Evolutionary conservation across 2,329 filamentous ascomycete genomes (phyloP), one percentile per base, ranked within the genome.

Genomic region (Myriosclerotinia duriaeana): DNA sequence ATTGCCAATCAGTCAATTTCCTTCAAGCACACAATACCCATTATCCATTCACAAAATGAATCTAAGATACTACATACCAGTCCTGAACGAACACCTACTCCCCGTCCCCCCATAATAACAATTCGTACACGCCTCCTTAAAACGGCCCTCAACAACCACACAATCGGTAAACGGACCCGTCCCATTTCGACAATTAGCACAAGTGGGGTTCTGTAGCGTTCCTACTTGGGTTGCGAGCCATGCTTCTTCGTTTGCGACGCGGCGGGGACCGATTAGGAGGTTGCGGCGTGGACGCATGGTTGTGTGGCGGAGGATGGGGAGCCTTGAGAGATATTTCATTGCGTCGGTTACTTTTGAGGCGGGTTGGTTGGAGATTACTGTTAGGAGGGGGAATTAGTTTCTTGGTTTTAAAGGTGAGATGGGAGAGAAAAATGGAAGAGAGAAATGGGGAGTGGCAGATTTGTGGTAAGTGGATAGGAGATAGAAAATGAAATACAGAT

Each of bases 91-190:
- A 26, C 53, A 55, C 22, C 36, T 38, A 4, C 36, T 40, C 14
- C 53, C 53, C 20, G 36, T 14, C 6, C 53, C 36, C 53, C 53
- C 36, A 26, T 40, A 40, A 55, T 55, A 55, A 17, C 53, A 55
- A 40, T 40, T 55, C n/a, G 53, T 40, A 55, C 53, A 55, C 3
- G 53, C 53, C 36, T 55, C 53, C n/a, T 55, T 55, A 0, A 55
- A 40, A 40, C 22, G 53, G 34, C 53, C 53, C n/a, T 14, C 20
- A 0, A n/a, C 36, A 12, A 55, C 36, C 7, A 55, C 53, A 15
- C 53, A 55, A 17, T 40, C 53, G 11, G 36, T 40, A 55, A 55
- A 55, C 3, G 53, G 53, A 5, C 53, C 53, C 5, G 15, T 55
- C 8, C 36, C 36, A 12, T 40, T 55, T 2, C 5, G 15, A n/a